Conservation (phyloP, 2,329 filamentous ascomycete genomes). For the Incumbomyces lentus region DNA sequence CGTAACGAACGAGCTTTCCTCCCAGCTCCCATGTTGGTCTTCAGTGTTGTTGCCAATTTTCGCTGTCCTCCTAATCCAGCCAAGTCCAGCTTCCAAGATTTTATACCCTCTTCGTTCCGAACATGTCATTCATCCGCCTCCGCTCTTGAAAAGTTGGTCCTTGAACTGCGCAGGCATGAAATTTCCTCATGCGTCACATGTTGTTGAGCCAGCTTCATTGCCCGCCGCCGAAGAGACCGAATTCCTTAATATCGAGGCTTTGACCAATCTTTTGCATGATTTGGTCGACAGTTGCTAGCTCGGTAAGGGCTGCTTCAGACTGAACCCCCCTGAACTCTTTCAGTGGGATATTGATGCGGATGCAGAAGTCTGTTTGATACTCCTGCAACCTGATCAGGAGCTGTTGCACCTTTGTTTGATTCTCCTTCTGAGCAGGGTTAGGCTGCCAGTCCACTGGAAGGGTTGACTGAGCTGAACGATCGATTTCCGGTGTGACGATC, state of each 20-base stretch:
- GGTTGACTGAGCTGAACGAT: conserved; percentile 3
- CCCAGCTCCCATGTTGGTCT: too few species aligned
- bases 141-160: too few species aligned
- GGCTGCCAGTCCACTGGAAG: conserved; percentile 10
- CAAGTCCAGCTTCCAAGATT: too few species aligned
- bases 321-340: conserved; percentile 60
- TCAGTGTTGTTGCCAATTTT: too few species aligned
- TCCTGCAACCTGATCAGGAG: conserved; percentile 66
- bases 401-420: conserved; percentile 58
- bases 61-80: too few species aligned
- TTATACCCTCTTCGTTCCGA: too few species aligned
- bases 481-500: conserved; percentile 12
- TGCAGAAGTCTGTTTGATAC: conserved; percentile 67
- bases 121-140: too few species aligned
- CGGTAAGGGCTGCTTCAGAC: conserved; percentile 51
- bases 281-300: conserved; percentile 42
- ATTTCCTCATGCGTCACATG: too few species aligned
- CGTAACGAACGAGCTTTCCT: too few species aligned
- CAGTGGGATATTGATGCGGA: conserved; percentile 82
- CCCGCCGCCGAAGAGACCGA: conserved; percentile 54
- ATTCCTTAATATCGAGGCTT: conserved; percentile 69
- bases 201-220: neutral
- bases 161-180: too few species aligned
- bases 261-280: conserved; percentile 47
- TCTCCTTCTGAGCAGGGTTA: conserved; percentile 23